Base-by-base conservation (phyloP, 2,329 filamentous ascomycete species). In the Colletotrichum endophyticum region DNA sequence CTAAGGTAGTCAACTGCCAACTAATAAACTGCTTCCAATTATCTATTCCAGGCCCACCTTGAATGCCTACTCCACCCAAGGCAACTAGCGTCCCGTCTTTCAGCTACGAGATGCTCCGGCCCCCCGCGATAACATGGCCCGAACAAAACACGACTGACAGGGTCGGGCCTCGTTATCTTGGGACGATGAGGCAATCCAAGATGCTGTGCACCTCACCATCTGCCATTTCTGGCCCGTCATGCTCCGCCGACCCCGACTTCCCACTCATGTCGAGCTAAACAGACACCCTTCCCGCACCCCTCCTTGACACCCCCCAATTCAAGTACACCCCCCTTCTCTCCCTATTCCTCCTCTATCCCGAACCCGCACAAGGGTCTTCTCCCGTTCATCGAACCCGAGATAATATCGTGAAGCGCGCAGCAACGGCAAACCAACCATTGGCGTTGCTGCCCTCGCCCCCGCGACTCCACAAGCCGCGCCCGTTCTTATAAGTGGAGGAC, bases 391-490 rank as follows among this genome's bases (percentile, higher is more conserved):
- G 63, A 67, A 75, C 73, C 74, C 74, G 74, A 76, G 64, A 76
- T 76, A 73, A 73, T 73, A 73, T 76, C 74, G 74, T 76, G 74
- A 66, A 76, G 74, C 74, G 57, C 66, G 44, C 74, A 76, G 34
- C 64, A 53, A 64, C 64, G 32, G 44, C 44, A 61, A 61, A 28
- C 36, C 34, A 62, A 56, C 74, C 74, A 76, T 27, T 76, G 9
- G 67, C 64, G 30, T 73, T 13, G 32, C 19, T 22, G 34, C 59
- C 34, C 61, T 76, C 70, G 64, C 44, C 70, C 74, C 74, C 74
- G 74, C 74, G 74, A 76, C 74, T 76, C 74, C 74, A 76, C 74
- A 69, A 30, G 64, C 64, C 64, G 64, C 64, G 74, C 74, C 70
- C 74, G 74, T 76, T 73, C 64, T 70, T 76, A 76, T 76, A 76